Evolutionary conservation across 768 basidiomycete genomes (phyloP), one percentile per base, ranked within the genome.

Genomic region (Kwoniella sp.): DNA sequence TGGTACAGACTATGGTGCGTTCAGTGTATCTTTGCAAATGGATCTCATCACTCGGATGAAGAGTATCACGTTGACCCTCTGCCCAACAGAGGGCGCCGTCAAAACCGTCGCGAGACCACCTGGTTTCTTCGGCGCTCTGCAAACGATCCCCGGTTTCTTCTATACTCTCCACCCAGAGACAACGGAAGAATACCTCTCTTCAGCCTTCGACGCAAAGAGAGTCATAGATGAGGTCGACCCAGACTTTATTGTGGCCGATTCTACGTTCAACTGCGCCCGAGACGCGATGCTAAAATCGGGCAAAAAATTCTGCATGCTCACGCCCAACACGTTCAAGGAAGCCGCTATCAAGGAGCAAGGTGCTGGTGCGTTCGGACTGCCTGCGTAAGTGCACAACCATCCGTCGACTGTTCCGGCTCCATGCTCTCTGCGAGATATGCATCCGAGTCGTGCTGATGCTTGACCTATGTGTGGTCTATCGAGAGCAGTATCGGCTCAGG

Each of bases 271-370:
- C 26, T 36, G 63, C 10, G 65, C 55, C 13, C 60, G 37, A 21
- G 71, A 72, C 57, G 71, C 58, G 12, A 44, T 65, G 13, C 24
- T 10, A 4, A 63, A 58, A 30, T 24, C 56, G 2, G 60, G 54
- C 15, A 36, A 30, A 25, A 24, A 33, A 9, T 58, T 55, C 26
- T 27, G 44, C 27, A 2, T 59, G 22, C 53, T 72, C 22, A 69
- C 63, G 57, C 68, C 71, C 13, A 66, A 68, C 55, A 69, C 63
- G 1, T 21, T 67, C 36, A 65, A 64, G 25, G 71, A 72, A 24
- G 52, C 54, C 24, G 68, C 65, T 17, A 22, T 33, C 7, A 52
- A 37, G 8, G 65, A 63, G 10, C 63, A 68, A 40, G 66, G 55
- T 6, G 24, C 40, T 9, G 27, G 30, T 2, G 50, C 53, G 4